Base-by-base conservation (phyloP, 129 eudicot species). In the Centaurea solstitialis region DNA sequence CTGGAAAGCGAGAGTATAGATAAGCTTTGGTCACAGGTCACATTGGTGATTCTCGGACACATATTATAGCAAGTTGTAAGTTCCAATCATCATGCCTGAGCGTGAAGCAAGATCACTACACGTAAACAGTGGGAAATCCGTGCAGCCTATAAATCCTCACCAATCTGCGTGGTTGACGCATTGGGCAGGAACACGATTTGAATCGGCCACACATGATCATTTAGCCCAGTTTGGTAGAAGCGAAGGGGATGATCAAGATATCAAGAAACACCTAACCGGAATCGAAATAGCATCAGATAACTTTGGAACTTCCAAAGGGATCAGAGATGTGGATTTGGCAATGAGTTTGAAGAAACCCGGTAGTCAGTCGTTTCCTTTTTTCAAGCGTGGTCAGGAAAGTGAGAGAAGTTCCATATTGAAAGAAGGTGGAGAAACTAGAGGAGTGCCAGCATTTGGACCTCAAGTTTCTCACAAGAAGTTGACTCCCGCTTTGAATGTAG, bases 131-230 rank as follows among this genome's bases (percentile, higher is more conserved):
- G 90, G 84, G 66, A 91, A 73, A 76, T 73, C 80, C 30, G 80
- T 81, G 45, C 74, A 81, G 47, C 74, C 85, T 6, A 40, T 84
- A 76, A 84, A 79, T 38, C 76, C 88, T 72, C 72, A 59, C 50
- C 95, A 87, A 50, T 84, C 92, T 69, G 73, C 80, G 53, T 94
- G 97, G 98, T 84, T 90, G 86, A 81, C 92, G 38, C 98, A 81
- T 86, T 90, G 97, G 95, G 68, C 84, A 47, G 82, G 78, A 40
- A 35, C 86, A 45, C 80, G 85, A 75, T 68, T 38, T 62, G 87
- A 82, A 81, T 68, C 62, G 4, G 62, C 76, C 65, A 53, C 70
- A 11, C 81, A 59, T 62, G 79, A 47, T 45, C 87, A 77, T 30
- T 33, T 33, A 41, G 68, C 83, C 73, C 67, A 65, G 72, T 65